Evolutionary conservation across 2,329 filamentous ascomycete species (phyloP).

Genomic region (Alternaria sp.): DNA sequence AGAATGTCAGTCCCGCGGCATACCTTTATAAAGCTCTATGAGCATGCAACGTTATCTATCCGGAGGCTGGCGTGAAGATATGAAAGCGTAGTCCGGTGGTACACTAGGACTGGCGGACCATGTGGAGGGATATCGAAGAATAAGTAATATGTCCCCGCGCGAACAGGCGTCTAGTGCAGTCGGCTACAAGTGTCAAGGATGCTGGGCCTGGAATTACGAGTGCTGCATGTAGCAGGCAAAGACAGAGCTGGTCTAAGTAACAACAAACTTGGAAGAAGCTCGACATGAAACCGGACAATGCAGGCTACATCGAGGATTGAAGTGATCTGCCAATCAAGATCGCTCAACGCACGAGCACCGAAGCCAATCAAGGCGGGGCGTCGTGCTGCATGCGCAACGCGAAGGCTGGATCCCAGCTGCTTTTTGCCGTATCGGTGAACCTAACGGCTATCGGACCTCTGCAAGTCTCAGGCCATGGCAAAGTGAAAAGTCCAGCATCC

Average conservation of each 20-base stretch:
- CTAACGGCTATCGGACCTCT: slow-evolving; percentile 36
- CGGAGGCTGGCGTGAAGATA: slow-evolving; percentile 30
- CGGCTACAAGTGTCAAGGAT: slow-evolving; percentile 24
- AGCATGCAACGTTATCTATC: slow-evolving; percentile 15
- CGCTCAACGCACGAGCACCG: slow-evolving; percentile 16
- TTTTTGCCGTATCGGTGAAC: slow-evolving; percentile 35
- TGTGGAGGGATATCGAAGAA: slow-evolving; percentile 22
- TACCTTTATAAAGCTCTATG: slow-evolving; percentile 24
- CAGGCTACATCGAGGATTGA: slow-evolving; percentile 28
- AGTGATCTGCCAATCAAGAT: slow-evolving; percentile 40
- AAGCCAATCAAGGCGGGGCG: slow-evolving; percentile 35
- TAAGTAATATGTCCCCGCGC: slow-evolving; percentile 21
- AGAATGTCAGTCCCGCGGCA: slow-evolving; percentile 14
- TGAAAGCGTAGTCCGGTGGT: slow-evolving; percentile 19
- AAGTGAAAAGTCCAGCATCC: slow-evolving; percentile 14
- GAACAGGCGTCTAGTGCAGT: slow-evolving; percentile 26
- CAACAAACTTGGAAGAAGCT: slow-evolving; percentile 49
- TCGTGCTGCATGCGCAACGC: slow-evolving; percentile 31
- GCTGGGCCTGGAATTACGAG: slow-evolving; percentile 29
- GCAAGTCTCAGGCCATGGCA: slow-evolving; percentile 22
- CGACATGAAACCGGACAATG: slow-evolving; percentile 43
- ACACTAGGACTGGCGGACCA: slow-evolving; percentile 20
- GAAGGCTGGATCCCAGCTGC: slow-evolving; percentile 34
- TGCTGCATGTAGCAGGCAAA: slow-evolving; percentile 30
- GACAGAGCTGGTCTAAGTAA: slow-evolving; percentile 30